Base-by-base conservation (phyloP, 1,139 yeast genomes). In the Lodderomyces orthopsilosis region DNA sequence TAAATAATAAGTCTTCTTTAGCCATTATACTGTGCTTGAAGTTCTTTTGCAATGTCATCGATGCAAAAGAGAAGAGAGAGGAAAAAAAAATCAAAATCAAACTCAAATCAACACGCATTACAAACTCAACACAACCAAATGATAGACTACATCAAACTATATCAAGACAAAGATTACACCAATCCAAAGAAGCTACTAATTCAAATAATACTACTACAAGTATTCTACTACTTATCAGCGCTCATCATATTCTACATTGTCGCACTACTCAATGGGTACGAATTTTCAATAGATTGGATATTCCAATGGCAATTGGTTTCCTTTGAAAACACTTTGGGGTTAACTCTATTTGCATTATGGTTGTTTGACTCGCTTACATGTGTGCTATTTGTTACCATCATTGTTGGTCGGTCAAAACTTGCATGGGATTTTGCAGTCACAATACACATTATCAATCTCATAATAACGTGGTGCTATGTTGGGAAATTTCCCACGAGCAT, bases 381-480 rank as follows among this genome's bases (percentile, higher is more conserved):
- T 56, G 96, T 90, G 1, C 64, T 88, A 14, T 89, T 89, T 56
- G 82, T 93, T 57, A 88, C 96, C 1, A 66, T 90, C 4, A 83
- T 91, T 18, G 96, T 93, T 14, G 97, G 98, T 0, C 71, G 98
- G 47, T 85, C 95, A 35, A 93, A 91, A 62, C 68, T 93, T 46
- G 98, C 97, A 0, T 85, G 96, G 86, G 98, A 93, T 63, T 93
- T 91, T 67, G 96, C 96, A 10, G 59, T 93, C 27, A 91, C 98
- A 0, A 73, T 93, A 13, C 97, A 93, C 62, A 81, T 87, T 14
- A 77, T 93, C 42, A 85, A 91, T 62, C 64, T 91, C 33, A 44
- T 83, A 2, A 81, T 88, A 6, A 88, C 82, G 0, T 83, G 90
- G 82, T 49, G 77, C 1, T 82, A 79, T 51, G 72, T 85, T 5